These are phyloP conservation scores for Macrotyloma uniflorum DNA, from an alignment of 306 rosid species.

Conservation along the genomic window DNA sequence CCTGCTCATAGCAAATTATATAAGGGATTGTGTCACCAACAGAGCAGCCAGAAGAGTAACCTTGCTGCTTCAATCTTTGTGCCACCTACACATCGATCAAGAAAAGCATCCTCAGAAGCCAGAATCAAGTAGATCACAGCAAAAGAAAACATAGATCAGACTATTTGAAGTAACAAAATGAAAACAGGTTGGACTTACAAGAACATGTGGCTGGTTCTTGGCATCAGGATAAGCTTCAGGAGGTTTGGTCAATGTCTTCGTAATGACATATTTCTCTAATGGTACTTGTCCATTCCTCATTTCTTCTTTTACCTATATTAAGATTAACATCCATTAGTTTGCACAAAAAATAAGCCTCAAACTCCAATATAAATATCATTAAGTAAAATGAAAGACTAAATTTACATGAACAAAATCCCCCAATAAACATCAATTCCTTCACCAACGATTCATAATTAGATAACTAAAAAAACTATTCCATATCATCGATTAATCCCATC, in stretches of 20 bases:
- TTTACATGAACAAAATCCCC: not conserved
- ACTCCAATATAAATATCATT: not conserved
- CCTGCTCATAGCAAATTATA: conserved; percentile 91
- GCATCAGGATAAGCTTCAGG: conserved; percentile 97
- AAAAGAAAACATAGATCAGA: conserved; percentile 23
- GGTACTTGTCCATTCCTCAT: conserved; percentile 84
- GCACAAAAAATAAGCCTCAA: conserved; percentile 30
- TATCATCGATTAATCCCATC: conserved; percentile 10
- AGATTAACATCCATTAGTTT: conserved; percentile 27
- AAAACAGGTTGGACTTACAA: conserved; percentile 55
- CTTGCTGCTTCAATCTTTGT: conserved; percentile 85
- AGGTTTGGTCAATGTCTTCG: conserved; percentile 90
- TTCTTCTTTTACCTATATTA: conserved; percentile 85
- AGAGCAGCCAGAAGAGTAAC: conserved; percentile 83
- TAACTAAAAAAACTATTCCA: not conserved
- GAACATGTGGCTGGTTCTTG: conserved; percentile 97
- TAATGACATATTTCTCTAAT: conserved; percentile 88
- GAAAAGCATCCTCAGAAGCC: conserved; percentile 37
- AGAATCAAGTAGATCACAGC: conserved; percentile 27
- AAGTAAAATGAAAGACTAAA: not conserved
- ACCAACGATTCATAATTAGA: conserved; percentile 29
- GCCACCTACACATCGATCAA: conserved; percentile 73
- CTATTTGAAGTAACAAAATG: conserved; percentile 10
- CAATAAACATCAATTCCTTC: conserved; percentile 5
- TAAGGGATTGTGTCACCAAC: conserved; percentile 93